phyloP scores from a whole-genome alignment of 768 basidiomycete species.

The Podaxis sp. region DNA sequence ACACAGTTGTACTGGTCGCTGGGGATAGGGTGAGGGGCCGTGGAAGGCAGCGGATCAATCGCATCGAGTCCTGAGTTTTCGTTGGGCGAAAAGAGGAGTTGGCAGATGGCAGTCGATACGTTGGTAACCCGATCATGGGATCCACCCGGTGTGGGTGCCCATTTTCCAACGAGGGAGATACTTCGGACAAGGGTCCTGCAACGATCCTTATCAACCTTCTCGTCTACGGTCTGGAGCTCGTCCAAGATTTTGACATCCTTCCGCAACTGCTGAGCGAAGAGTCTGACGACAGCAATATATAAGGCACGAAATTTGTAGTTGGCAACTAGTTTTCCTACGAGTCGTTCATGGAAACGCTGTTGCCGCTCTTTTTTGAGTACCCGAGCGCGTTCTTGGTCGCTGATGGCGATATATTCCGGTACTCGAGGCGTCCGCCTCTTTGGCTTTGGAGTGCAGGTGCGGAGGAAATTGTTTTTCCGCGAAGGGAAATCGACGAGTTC shows the following conservation, averaged over 20 bases:
- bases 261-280: slow-evolving; percentile 52
- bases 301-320: slow-evolving; percentile 56
- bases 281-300: slow-evolving; percentile 58
- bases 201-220: slow-evolving; percentile 19
- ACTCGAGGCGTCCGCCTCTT: background rate
- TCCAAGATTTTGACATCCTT: slow-evolving; percentile 40
- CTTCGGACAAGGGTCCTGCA: slow-evolving; percentile 28
- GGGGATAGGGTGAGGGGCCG: background rate
- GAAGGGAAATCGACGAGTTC: slow-evolving; percentile 31
- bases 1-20: slow-evolving; percentile 26
- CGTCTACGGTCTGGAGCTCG: slow-evolving; percentile 29
- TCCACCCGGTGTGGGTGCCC: slow-evolving; percentile 58
- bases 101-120: slow-evolving; percentile 57
- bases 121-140: slow-evolving; percentile 63
- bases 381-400: background rate
- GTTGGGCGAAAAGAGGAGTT: slow-evolving; percentile 40
- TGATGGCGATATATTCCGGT: background rate
- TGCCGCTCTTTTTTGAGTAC: slow-evolving; percentile 22
- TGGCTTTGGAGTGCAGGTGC: slow-evolving; percentile 15
- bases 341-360: slow-evolving; percentile 14
- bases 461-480: slow-evolving; percentile 23
- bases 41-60: slow-evolving; percentile 12
- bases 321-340: slow-evolving; percentile 33
- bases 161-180: slow-evolving; percentile 61
- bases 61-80: slow-evolving; percentile 26